phyloP scores from a whole-genome alignment of 805 yeast genomes.

The Nadsonia fulvescens region DNA sequence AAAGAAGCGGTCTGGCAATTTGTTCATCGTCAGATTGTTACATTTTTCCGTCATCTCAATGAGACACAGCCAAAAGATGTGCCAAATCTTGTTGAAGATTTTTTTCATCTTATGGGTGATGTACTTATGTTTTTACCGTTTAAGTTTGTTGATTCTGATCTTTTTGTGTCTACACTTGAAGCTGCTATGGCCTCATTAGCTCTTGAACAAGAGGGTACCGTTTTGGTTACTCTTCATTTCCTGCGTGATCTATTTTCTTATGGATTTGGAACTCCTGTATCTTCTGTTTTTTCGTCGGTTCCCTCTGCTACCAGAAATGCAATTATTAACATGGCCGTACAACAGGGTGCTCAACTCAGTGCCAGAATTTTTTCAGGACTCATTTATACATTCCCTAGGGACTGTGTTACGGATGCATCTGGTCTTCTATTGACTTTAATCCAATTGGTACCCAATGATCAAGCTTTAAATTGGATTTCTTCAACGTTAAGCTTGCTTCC shows the following conservation, averaged over 20 bases:
- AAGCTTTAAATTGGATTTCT: constrained; percentile 46
- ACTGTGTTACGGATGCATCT: constrained; percentile 54
- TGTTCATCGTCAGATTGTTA: constrained; percentile 43
- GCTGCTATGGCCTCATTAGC: constrained; percentile 37
- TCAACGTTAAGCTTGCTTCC: constrained; percentile 41
- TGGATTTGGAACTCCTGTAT: constrained; percentile 71
- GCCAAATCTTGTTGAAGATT: constrained; percentile 73
- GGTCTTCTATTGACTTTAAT: constrained; percentile 52
- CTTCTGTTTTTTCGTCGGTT: constrained; percentile 35
- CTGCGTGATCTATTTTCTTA: constrained; percentile 68
- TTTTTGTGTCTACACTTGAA: constrained; percentile 29
- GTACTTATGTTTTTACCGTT: constrained; percentile 57
- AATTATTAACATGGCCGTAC: constrained; percentile 29
- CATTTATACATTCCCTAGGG: constrained; percentile 51
- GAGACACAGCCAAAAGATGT: constrained; percentile 15
- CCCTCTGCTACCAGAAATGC: constrained; percentile 36
- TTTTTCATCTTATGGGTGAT: constrained; percentile 63
- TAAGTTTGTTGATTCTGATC: constrained; percentile 25
- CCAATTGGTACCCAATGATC: constrained; percentile 22
- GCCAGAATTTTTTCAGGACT: constrained; percentile 43
- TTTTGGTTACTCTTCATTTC: constrained; percentile 52
- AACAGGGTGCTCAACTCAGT: constrained; percentile 40
- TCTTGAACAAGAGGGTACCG: constrained; percentile 53
- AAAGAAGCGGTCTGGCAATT: constrained; percentile 55
- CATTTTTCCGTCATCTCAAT: constrained; percentile 25